Base-by-base conservation (phyloP, 192 early-diverging fungal genomes). In the Oehlia diaphana region DNA sequence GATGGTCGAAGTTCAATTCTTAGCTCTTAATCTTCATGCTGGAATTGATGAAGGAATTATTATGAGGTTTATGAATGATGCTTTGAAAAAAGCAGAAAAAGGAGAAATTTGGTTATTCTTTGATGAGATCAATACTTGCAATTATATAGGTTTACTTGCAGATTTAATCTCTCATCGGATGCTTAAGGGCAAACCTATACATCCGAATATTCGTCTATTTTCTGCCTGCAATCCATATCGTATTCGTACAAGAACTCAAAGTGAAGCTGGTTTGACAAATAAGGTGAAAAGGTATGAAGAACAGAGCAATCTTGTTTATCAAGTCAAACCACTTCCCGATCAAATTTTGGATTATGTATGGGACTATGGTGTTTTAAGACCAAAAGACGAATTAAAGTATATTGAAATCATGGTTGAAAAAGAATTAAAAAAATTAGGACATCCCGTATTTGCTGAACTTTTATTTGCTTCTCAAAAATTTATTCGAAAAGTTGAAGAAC, bases 401-500 rank as follows among this genome's bases (percentile, higher is more conserved):
- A 69, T 37, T 58, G 16, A 58, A 58, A 58, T 58, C 16, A 58
- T 58, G 53, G 53, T 58, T 21, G 53, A 58, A 19, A 58, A 58
- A 21, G 53, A 58, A 58, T 21, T 58, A 58, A 21, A 58, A 58
- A 58, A 58, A 58, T 23, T 50, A 16, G 33, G 28, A 6, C 13
- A 12, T 23, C 69, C 31, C 1, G 35, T 13, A 66, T 75, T 66
- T 53, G n/a, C 28, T 28, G 19, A 58, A 19, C 53, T 58, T 16
- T 58, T 78, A 4, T 78, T 74, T 50, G 63, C 75, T 13, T 78
- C 77, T n/a, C 77, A 78, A 42, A 49, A 44, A 73, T 78, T 74
- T 21, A 78, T 78, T 44, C 77, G 77, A 6, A 50, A 75, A 14
- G 58, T 73, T 31, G 77, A 78, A 26, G 77, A 58, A 42, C 23